Evolutionary conservation across 2,329 filamentous ascomycete species (phyloP).

Genomic region (Beauveria rudraprayagi): DNA sequence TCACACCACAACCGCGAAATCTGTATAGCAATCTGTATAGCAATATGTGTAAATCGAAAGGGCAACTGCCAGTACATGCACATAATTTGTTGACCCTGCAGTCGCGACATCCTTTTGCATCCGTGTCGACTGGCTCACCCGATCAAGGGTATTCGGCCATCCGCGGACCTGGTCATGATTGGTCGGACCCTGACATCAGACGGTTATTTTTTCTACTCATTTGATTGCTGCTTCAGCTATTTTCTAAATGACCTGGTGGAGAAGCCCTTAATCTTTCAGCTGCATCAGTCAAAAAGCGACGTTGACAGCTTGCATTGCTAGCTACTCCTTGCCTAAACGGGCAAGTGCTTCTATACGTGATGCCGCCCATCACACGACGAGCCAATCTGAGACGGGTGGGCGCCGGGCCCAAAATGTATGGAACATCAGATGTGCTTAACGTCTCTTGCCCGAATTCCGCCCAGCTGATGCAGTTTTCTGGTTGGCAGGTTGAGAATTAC

Average conservation of each 20-base stretch:
- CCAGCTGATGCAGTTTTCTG: background rate
- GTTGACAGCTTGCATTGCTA: background rate
- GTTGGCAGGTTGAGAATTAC: no score
- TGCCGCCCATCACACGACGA: background rate
- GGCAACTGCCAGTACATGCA: no score
- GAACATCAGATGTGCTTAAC: background rate
- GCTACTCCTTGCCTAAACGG: background rate
- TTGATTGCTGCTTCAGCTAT: background rate
- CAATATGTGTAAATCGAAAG: no score
- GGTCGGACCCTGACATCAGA: background rate
- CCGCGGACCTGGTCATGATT: no score
- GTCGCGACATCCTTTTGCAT: no score
- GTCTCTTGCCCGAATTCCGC: background rate
- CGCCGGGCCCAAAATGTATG: background rate
- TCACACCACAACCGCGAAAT: no score
- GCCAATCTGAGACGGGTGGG: background rate
- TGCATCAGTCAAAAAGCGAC: background rate
- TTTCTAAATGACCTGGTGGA: background rate
- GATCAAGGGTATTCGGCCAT: no score
- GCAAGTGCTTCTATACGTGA: slow-evolving; percentile 1
- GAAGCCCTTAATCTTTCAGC: background rate
- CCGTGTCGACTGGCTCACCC: no score
- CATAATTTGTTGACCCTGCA: no score
- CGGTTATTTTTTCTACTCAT: background rate
- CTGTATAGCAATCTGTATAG: no score